Evolutionary conservation across 768 basidiomycete genomes (phyloP).

Genomic region (Trametes gibbosa): DNA sequence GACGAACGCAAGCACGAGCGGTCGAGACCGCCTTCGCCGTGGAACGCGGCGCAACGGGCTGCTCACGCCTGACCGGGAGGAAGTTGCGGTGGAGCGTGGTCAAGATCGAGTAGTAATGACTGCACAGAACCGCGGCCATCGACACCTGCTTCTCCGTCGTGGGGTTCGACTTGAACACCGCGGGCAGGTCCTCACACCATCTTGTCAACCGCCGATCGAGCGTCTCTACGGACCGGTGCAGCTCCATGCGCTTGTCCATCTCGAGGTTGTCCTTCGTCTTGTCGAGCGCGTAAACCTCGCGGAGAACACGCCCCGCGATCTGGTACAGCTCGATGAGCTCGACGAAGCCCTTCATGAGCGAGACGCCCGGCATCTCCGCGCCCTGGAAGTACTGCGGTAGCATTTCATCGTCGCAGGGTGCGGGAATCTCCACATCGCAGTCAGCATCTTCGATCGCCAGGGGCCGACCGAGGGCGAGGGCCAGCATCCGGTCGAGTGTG

Average conservation of each 20-base stretch:
- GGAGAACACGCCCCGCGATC: constrained; percentile 78
- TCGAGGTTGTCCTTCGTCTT: constrained; percentile 72
- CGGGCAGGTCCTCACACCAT: constrained; percentile 81
- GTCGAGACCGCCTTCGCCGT: constrained; percentile 79
- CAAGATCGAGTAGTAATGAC: constrained; percentile 85
- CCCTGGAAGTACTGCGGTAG: constrained; percentile 72
- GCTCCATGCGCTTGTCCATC: constrained; percentile 67
- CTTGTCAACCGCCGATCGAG: constrained; percentile 74
- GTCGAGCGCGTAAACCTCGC: constrained; percentile 81
- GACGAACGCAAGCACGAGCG: constrained; percentile 80
- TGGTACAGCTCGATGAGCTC: constrained; percentile 77
- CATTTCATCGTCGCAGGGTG: constrained; percentile 78
- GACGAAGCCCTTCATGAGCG: constrained; percentile 80
- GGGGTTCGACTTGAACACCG: constrained; percentile 70
- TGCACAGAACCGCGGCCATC: constrained; percentile 83
- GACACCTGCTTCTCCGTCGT: constrained; percentile 78
- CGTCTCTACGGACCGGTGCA: constrained; percentile 76
- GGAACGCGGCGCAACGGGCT: constrained; percentile 65
- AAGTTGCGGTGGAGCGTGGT: constrained; percentile 89
- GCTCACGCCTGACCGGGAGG: constrained; percentile 74
- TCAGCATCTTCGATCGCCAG: constrained; percentile 87
- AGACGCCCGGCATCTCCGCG: constrained; percentile 52
- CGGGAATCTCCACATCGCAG: constrained; percentile 85
- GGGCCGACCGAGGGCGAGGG: constrained; percentile 84
- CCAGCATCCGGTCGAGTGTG: constrained; percentile 87